Base-by-base conservation (phyloP, 1,284 basidiomycete species). In the Boletus smithii region DNA sequence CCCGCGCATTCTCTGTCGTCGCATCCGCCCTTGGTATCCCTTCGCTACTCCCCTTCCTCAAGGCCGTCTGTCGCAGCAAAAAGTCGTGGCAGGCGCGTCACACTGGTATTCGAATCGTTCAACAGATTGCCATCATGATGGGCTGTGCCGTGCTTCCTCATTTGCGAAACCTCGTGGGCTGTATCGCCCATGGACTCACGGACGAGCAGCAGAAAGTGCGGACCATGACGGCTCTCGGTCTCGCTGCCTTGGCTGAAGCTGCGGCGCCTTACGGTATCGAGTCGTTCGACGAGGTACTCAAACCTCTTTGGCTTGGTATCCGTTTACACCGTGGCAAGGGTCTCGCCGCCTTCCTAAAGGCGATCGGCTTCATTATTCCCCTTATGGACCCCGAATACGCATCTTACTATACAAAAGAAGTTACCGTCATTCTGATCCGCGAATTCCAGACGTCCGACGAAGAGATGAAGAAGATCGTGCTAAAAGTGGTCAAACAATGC, bases 91-190 rank as follows among this genome's bases (percentile, higher is more conserved):
- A 99, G 69, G 97, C 97, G 10, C 85, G 95, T 52, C 97, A 99
- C 69, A 99, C 97, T 2, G 95, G 97, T 71, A 98, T 99, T 62
- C 93, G 95, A 62, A 99, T 99, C 57, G 93, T 99, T 17, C 97
- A 99, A 72, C 97, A 99, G 69, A 99, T 99, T 50, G 95, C 97
- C 17, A 97, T 99, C 66, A 97, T 99, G 94, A 98, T 98, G 94
- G 95, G 97, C 17, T 98, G 95, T 61, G 97, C 95, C n/a, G 90
- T 99, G 29, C 80, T 99, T 4, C 97, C 97, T 14, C 97, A 99
- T 69, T 77, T 99, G 37, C 89, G 94, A 50, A 98, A 97, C 63
- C 79, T 99, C 29, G 95, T 99, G 34, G 92, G 97, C 56, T 95
- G 95, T 56, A 93, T 99, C 46, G 93, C 94, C 2, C 91, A 95